Base-by-base conservation (phyloP, 352 stramenopile genomes). In the Phytophthora macrochlamydospora region DNA sequence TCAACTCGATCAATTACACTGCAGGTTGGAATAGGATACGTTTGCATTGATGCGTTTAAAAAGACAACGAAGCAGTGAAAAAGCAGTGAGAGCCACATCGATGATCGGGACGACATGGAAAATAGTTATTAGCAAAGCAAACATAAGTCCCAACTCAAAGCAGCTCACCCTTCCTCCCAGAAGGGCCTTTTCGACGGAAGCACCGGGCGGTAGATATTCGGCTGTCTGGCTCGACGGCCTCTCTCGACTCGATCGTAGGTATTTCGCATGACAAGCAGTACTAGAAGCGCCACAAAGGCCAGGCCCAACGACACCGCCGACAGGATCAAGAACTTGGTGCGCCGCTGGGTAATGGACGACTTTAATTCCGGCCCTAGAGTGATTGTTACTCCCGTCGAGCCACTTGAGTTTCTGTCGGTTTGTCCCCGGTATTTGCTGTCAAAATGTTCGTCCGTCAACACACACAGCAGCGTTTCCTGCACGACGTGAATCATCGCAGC, bases 391-490 rank as follows among this genome's bases (percentile, higher is more conserved):
- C 58, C 52, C 30, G 51, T 8, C 8, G 54, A 61, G 4, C 56
- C 62, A 28, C 62, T 65, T 4, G 50, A 24, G 35, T 53, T 75
- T 43, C 31, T 54, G 3, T 29, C 38, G 4, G 38, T 46, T n/a
- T 59, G 49, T 24, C 54, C 40, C 2, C 65, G 67, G 18, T 83
- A 83, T 42, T 85, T 85, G 48, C 7, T 31, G 7, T 67, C 56
- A 31, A 85, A 85, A 1, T 56, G 49, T 12, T 71, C 62, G 51
- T 85, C 71, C n/a, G 71, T 12, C 29, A 85, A 51, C 28, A 83
- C 74, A 44, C 74, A 85, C 1, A 85, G 56, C 68, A 85, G 56
- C n/a, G 76, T 83, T 37, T 81, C 52, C 24, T 75, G 45, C 29
- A 85, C 71, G 32, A 76, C 79, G 11, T 55, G 59, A 24, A 52